phyloP scores from a whole-genome alignment of 23 red algal genomes.

The Cyanidiococcus yangmingshanensis region DNA sequence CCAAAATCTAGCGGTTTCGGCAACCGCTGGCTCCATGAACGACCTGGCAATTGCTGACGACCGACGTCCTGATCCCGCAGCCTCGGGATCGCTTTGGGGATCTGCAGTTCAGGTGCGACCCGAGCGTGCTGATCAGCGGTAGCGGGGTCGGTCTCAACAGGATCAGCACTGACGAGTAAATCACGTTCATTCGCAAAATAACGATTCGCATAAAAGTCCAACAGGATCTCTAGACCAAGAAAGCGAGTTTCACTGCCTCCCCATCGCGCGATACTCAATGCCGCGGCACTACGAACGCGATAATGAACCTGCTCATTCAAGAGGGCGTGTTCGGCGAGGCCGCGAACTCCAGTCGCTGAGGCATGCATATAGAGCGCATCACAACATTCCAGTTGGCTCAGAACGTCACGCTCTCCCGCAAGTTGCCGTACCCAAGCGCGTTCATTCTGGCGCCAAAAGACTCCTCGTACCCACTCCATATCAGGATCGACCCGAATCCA shows the following conservation, averaged over 20 bases:
- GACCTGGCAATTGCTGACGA: background rate
- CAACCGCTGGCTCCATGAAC: background rate
- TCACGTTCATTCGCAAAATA: constrained; percentile 5
- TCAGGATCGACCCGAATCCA: constrained; percentile 86
- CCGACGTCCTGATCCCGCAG: no score
- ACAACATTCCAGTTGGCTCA: constrained; percentile 59
- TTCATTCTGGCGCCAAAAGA: constrained; percentile 41
- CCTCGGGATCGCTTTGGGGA: no score
- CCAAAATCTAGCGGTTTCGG: constrained; percentile 1
- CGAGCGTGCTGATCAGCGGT: background rate
- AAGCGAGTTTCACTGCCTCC: constrained; percentile 8
- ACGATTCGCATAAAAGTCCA: background rate
- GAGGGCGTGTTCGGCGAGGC: constrained; percentile 36
- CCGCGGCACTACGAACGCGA: constrained; percentile 60
- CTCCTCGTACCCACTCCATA: constrained; percentile 56
- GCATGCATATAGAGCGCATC: constrained; percentile 29
- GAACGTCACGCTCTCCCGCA: constrained; percentile 51
- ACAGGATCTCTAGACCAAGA: constrained; percentile 20
- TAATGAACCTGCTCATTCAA: constrained; percentile 55
- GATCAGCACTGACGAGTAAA: background rate
- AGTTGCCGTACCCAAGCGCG: constrained; percentile 51
- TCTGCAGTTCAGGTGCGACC: background rate
- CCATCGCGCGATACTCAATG: constrained; percentile 39
- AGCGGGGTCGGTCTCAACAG: background rate
- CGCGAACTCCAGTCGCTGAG: constrained; percentile 24